Evolutionary conservation across 306 rosid species (phyloP).

Genomic region (Casuarina glauca): DNA sequence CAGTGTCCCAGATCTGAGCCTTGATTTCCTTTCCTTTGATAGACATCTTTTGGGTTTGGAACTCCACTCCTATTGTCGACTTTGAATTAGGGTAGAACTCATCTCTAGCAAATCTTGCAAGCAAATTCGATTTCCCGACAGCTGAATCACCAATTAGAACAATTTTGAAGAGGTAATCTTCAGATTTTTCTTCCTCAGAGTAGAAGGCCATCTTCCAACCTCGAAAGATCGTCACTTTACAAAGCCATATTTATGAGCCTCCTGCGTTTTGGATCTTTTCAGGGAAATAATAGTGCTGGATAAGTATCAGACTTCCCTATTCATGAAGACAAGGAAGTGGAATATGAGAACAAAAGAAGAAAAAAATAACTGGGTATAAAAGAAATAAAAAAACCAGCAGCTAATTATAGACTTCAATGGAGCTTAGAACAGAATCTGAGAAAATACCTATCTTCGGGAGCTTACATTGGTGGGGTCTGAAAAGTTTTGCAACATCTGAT

Average conservation of each 20-base stretch:
- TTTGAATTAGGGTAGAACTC: slow-evolving; percentile 90
- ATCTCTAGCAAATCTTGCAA: slow-evolving; percentile 89
- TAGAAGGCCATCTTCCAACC: slow-evolving; percentile 52
- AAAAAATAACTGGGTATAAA: slow-evolving; percentile 35
- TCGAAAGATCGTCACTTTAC: slow-evolving; percentile 42
- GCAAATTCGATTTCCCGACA: slow-evolving; percentile 89
- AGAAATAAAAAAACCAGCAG: slow-evolving; percentile 27
- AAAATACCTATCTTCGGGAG: slow-evolving; percentile 34
- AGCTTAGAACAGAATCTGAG: slow-evolving; percentile 16
- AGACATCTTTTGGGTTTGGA: slow-evolving; percentile 82
- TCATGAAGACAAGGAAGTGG: slow-evolving; percentile 30
- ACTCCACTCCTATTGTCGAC: slow-evolving; percentile 93
- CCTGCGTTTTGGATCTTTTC: slow-evolving; percentile 35
- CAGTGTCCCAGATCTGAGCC: slow-evolving; percentile 96
- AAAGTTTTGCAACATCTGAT: slow-evolving; percentile 5
- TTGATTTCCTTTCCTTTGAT: slow-evolving; percentile 84
- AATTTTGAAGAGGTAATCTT: slow-evolving; percentile 94
- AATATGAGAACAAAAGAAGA: slow-evolving; percentile 38
- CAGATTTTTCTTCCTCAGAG: slow-evolving; percentile 76
- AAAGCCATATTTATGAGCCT: slow-evolving; percentile 44
- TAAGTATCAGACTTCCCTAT: slow-evolving; percentile 21
- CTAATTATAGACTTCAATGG: slow-evolving; percentile 17
- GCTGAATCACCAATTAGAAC: slow-evolving; percentile 91
- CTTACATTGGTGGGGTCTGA: slow-evolving; percentile 15
- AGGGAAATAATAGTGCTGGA: slow-evolving; percentile 36